A percentile compares a stretch with the other conserved stretches of the same genome.
Evolutionary conservation across 2,329 filamentous ascomycete species (phyloP).

Genomic region (Tolypocladium paradoxum): DNA sequence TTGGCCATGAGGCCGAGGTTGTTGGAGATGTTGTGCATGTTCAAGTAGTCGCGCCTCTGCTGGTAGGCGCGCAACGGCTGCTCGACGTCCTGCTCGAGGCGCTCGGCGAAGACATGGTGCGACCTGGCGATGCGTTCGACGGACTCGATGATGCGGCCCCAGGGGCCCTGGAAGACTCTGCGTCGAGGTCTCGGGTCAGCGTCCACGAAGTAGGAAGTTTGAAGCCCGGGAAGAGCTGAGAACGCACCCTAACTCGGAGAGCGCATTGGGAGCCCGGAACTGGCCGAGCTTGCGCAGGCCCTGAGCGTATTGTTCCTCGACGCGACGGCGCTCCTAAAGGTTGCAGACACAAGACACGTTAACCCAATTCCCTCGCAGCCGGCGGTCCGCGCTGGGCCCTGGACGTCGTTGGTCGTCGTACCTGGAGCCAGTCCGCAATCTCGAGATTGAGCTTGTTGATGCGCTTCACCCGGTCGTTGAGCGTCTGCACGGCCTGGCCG

Average conservation of each 20-base stretch:
- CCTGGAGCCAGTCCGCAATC: conserved; percentile 95
- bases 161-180: conserved; percentile 83
- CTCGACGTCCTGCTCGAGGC: conserved; percentile 85
- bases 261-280: conserved; percentile 62
- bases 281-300: conserved; percentile 71
- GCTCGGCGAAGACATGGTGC: conserved; percentile 68
- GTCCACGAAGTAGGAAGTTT: background rate
- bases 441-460: conserved; percentile 80
- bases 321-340: conserved; percentile 72
- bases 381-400: background rate
- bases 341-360: background rate
- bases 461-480: conserved; percentile 80
- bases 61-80: conserved; percentile 68
- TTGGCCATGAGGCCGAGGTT: conserved; percentile 74
- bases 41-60: conserved; percentile 64
- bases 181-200: conserved; percentile 10
- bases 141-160: conserved; percentile 75
- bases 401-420: conserved; percentile 30
- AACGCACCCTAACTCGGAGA: conserved; percentile 76
- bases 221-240: background rate
- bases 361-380: background rate
- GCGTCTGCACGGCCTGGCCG: conserved; percentile 64
- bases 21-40: conserved; percentile 68
- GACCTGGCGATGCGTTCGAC: conserved; percentile 73
- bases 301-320: conserved; percentile 83